Conservation (phyloP, 2,329 filamentous ascomycete genomes). For the Aureobasidium sp. region DNA sequence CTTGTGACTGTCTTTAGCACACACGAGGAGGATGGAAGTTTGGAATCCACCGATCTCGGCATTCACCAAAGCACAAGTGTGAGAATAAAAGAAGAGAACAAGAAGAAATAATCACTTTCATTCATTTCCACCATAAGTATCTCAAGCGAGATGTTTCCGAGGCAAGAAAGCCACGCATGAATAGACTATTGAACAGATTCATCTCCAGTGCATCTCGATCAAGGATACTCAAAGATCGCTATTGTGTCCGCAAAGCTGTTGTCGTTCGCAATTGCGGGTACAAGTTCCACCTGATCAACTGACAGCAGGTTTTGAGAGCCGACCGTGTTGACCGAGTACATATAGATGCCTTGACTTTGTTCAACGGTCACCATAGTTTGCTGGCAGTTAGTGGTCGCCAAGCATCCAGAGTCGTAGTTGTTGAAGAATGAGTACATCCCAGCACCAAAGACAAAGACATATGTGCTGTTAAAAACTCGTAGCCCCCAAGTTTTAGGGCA, state of each 20-base stretch:
- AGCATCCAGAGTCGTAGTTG: conserved; percentile 68
- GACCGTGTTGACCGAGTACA: conserved; percentile 22
- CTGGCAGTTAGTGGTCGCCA: conserved; percentile 63
- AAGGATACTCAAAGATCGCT: conserved; percentile 29
- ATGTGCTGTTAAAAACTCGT: conserved; percentile 59
- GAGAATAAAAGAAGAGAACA: background rate
- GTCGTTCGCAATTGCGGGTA: conserved; percentile 21
- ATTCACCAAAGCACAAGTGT: background rate
- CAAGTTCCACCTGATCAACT: conserved; percentile 24
- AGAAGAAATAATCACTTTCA: background rate
- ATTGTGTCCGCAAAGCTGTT: conserved; percentile 25
- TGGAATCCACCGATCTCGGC: background rate
- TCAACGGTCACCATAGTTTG: conserved; percentile 70
- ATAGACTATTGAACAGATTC: background rate
- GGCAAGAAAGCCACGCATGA: background rate
- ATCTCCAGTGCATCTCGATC: background rate
- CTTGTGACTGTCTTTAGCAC: too few relatives aligned
- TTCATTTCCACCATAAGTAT: background rate
- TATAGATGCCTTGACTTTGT: conserved; percentile 21
- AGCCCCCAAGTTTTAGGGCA: conserved; percentile 75
- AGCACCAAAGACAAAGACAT: conserved; percentile 64
- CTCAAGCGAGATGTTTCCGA: background rate
- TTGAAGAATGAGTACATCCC: conserved; percentile 80
- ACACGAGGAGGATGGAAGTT: too few relatives aligned
- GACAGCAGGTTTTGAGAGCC: conserved; percentile 22